A percentile compares a stretch with the other conserved stretches of the same genome.
Conservation (phyloP, 306 rosid genomes). For the Carpinus fangiana region DNA sequence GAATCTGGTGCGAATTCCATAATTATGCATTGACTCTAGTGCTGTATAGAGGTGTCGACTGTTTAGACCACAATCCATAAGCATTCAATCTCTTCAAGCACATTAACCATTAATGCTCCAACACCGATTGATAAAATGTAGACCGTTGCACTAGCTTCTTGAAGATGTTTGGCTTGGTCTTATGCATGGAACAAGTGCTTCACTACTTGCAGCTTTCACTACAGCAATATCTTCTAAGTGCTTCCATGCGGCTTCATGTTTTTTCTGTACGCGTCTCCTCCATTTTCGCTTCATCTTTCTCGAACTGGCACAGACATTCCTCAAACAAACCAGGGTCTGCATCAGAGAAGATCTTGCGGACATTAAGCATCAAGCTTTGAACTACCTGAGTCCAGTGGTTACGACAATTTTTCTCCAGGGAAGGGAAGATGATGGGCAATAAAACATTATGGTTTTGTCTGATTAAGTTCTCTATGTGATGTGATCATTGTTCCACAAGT, state of each 20-base stretch:
- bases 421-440: conserved; percentile 70
- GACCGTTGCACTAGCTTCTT: conserved; percentile 14
- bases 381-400: conserved; percentile 74
- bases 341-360: conserved; percentile 56
- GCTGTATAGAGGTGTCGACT: conserved; percentile 13
- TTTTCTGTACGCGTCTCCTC: conserved; percentile 43
- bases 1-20: conserved; percentile 21
- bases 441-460: conserved; percentile 55
- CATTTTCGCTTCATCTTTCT: conserved; percentile 49
- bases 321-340: conserved; percentile 60
- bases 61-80: conserved; percentile 3
- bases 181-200: conserved; percentile 33
- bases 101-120: conserved; percentile 24
- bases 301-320: conserved; percentile 55
- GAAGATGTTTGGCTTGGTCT: conserved; percentile 23
- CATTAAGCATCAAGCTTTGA: conserved; percentile 57
- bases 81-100: conserved; percentile 29
- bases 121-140: conserved; percentile 19
- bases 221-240: conserved; percentile 61
- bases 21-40: conserved; percentile 6
- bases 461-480: conserved; percentile 66
- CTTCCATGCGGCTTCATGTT: conserved; percentile 54
- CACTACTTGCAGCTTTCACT: conserved; percentile 41
- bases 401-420: conserved; percentile 60
- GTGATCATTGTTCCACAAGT: conserved; percentile 74